Evolutionary conservation across 2,329 filamentous ascomycete genomes (phyloP).

Genomic region (Chrysosporium queenslandicum): DNA sequence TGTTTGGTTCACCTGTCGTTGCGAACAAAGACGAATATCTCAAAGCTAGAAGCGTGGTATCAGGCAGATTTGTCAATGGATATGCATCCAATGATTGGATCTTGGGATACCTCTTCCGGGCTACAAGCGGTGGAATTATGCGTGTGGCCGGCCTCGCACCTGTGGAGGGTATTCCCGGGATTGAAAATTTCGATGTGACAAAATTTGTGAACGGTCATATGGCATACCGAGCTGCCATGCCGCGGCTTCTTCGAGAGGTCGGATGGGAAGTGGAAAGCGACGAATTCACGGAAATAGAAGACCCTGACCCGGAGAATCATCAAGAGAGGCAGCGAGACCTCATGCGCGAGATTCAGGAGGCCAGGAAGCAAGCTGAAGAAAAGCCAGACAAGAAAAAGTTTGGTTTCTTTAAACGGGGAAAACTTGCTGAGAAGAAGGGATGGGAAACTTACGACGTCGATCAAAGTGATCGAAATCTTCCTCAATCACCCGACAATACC

Average conservation of each 20-base stretch:
- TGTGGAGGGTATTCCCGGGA: constrained; percentile 62
- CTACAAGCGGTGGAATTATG: constrained; percentile 85
- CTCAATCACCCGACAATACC: constrained; percentile 24
- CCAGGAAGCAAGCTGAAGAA: constrained; percentile 72
- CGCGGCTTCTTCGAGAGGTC: constrained; percentile 70
- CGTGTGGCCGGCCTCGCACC: constrained; percentile 73
- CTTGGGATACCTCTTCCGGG: constrained; percentile 83
- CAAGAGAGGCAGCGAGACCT: constrained; percentile 77
- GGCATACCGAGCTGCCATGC: constrained; percentile 92
- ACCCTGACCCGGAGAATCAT: constrained; percentile 92
- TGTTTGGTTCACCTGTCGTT: constrained; percentile 87
- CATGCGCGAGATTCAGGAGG: constrained; percentile 93
- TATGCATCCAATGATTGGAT: constrained; percentile 97
- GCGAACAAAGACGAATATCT: constrained; percentile 85
- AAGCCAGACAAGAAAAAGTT: constrained; percentile 64
- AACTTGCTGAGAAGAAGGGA: constrained; percentile 61
- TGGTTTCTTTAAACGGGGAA: constrained; percentile 72
- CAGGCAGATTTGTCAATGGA: constrained; percentile 89
- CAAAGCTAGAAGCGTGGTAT: constrained; percentile 68
- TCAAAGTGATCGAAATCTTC: constrained; percentile 25
- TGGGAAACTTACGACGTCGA: constrained; percentile 89
- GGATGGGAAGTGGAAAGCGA: constrained; percentile 88
- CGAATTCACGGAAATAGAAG: constrained; percentile 93
- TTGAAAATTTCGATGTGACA: constrained; percentile 86
- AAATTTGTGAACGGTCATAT: constrained; percentile 83